Evolutionary conservation across 345 rosid species (phyloP).

Genomic region (Clausena lansium): DNA sequence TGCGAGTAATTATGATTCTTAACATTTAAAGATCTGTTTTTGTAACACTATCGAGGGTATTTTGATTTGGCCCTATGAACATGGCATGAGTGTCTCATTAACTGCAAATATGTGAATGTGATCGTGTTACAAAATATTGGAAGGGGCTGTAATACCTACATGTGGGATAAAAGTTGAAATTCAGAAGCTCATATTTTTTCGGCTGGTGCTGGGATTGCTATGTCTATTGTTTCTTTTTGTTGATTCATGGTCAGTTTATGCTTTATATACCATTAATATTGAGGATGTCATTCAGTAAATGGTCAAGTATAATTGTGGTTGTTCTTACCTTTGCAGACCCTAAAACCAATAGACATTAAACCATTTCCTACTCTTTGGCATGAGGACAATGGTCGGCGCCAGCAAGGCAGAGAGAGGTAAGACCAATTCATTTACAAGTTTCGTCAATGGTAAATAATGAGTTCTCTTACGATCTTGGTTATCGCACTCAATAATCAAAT

Average conservation of each 20-base stretch:
- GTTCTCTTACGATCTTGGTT: not conserved
- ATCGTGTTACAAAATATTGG: not conserved
- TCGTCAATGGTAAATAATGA: not conserved
- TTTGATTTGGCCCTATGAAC: not conserved
- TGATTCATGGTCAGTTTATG: too few species aligned
- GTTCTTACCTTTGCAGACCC: conserved; percentile 47
- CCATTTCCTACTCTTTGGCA: conserved; percentile 89
- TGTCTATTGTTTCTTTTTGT: not conserved
- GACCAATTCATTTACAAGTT: conserved; percentile 4
- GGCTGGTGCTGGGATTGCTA: not conserved
- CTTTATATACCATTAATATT: not conserved
- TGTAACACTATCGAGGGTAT: not conserved
- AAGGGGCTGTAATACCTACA: not conserved
- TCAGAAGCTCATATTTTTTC: not conserved
- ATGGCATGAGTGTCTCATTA: not conserved
- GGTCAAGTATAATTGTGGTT: too few species aligned
- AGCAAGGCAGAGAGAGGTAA: conserved; percentile 83
- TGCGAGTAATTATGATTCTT: not conserved
- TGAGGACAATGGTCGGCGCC: conserved; percentile 79
- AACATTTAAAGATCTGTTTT: not conserved
- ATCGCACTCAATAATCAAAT: not conserved
- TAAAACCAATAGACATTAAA: conserved; percentile 71
- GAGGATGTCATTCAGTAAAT: not conserved
- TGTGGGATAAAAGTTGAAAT: not conserved
- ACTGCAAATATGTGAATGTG: not conserved